These are phyloP conservation scores for Peniophora sp. DNA, from an alignment of 1,284 basidiomycete species.

Conservation along the genomic window DNA sequence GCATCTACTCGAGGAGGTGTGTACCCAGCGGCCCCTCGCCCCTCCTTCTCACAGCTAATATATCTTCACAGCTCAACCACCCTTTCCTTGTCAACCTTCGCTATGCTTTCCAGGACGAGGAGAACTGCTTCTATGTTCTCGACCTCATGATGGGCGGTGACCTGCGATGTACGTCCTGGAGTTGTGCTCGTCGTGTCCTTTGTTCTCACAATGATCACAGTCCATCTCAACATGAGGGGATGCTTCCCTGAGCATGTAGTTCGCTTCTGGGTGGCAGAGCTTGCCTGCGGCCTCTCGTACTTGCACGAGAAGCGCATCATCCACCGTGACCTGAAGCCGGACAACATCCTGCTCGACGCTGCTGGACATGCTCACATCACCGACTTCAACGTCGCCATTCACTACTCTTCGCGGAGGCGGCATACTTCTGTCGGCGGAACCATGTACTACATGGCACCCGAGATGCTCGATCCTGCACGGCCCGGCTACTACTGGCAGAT, in stretches of 20 bases:
- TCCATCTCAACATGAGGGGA: conserved; percentile 51
- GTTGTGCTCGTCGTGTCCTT: neutral
- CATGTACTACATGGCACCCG: conserved; percentile 99
- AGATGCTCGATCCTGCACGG: conserved; percentile 56
- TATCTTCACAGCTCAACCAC: conserved; percentile 70
- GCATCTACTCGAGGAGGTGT: conserved; percentile 77
- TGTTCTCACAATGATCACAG: conserved; percentile 15
- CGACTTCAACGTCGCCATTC: conserved; percentile 98
- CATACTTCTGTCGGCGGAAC: conserved; percentile 92
- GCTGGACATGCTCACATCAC: conserved; percentile 93
- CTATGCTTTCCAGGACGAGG: conserved; percentile 95
- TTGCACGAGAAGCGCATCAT: conserved; percentile 90
- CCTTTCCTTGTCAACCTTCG: conserved; percentile 89
- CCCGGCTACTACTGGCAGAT: conserved; percentile 83
- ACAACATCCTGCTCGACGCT: conserved; percentile 92
- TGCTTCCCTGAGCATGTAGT: conserved; percentile 58
- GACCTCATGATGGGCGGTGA: conserved; percentile 95
- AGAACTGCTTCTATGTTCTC: conserved; percentile 93
- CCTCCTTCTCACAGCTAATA: conserved; percentile 7
- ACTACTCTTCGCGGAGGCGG: conserved; percentile 81
- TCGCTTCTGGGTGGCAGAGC: conserved; percentile 86
- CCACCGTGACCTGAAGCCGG: conserved; percentile 96
- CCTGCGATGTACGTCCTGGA: conserved; percentile 67
- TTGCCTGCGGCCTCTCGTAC: conserved; percentile 81
- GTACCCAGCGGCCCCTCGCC: conserved; percentile 19